Evolutionary conservation across 2,329 filamentous ascomycete species (phyloP), one percentile per base, ranked within the genome.

Genomic region (Cytospora mali): DNA sequence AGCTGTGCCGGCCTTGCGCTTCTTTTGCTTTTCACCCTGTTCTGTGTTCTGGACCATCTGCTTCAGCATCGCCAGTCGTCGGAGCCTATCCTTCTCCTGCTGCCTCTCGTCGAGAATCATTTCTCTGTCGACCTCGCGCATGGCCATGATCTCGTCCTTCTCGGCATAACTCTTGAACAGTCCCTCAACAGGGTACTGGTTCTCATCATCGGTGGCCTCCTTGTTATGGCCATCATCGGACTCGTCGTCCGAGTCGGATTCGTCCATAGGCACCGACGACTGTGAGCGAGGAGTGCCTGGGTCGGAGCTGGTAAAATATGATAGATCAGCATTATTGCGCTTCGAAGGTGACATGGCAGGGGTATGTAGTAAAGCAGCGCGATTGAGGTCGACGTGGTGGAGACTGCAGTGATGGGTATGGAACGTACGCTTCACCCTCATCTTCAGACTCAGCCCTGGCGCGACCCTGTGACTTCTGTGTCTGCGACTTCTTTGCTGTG

Each of bases 121-220:
- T 75, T 99, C 95, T 66, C 94, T 90, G 72, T 96, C 88, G 57
- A 98, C 88, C 78, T 98, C 93, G 31, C 93, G 89, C 84, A 97
- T 87, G 62, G 82, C 85, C 84, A 95, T 88, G 66, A 99, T 95
- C 57, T 90, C 82, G 9, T 83, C 83, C 75, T 91, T 93, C 72
- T 95, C 91, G 46, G 86, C 82, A 51, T 87, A 81, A 68, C 86
- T 90, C 69, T 86, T 84, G 74, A 92, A 95, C 71, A 95, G 88
- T 69, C 94, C 93, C 68, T 99, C 95, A 66, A 97, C 84, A 0
- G 94, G 93, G 72, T 96, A 95, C 61, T 89, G 80, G 71, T 88
- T 84, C 59, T 85, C 83, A 62, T 88, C 83, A 55, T 86, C 83
- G 54, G 82, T 81, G 49, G 80, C 75, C 69, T 69, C 72, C 66